These are phyloP conservation scores for Daucus carota DNA, from an alignment of 129 eudicot species.

Conservation along the genomic window DNA sequence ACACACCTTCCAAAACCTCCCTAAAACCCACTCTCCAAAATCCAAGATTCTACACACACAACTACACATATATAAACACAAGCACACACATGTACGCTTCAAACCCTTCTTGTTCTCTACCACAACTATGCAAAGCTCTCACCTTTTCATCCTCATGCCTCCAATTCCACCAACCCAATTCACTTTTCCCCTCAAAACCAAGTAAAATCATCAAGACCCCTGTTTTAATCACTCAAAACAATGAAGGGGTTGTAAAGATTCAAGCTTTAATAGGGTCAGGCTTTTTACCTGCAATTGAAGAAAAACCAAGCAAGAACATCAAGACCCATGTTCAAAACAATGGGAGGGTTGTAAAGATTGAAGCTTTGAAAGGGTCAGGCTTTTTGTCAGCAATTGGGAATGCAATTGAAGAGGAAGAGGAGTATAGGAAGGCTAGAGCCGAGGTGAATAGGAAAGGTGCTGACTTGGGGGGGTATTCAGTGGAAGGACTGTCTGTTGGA, in stretches of 20 bases:
- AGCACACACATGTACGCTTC: neutral
- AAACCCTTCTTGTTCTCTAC: neutral
- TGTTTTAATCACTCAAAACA: neutral
- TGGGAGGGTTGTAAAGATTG: neutral
- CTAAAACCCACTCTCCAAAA: constrained; percentile 33
- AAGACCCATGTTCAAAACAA: neutral
- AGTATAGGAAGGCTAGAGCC: constrained; percentile 88
- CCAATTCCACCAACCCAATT: constrained; percentile 27
- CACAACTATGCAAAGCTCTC: constrained; percentile 26
- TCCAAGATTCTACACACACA: neutral
- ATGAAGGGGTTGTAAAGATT: neutral
- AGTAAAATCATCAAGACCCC: neutral
- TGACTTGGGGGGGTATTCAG: constrained; percentile 52
- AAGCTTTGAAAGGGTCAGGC: constrained; percentile 42
- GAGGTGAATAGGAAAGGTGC: constrained; percentile 64
- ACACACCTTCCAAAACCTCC: constrained; percentile 28
- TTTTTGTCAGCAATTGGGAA: constrained; percentile 77
- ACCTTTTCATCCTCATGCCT: constrained; percentile 23
- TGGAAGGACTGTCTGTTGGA: constrained; percentile 82
- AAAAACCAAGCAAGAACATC: neutral
- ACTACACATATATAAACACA: neutral
- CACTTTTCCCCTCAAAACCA: constrained; percentile 9
- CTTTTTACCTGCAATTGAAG: constrained; percentile 75
- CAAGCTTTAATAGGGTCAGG: constrained; percentile 42
- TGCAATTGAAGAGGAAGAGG: constrained; percentile 93